A percentile compares a stretch with the other conserved stretches of the same genome.
Evolutionary conservation across 805 yeast genomes (phyloP).

Genomic region (Ogataea pini): DNA sequence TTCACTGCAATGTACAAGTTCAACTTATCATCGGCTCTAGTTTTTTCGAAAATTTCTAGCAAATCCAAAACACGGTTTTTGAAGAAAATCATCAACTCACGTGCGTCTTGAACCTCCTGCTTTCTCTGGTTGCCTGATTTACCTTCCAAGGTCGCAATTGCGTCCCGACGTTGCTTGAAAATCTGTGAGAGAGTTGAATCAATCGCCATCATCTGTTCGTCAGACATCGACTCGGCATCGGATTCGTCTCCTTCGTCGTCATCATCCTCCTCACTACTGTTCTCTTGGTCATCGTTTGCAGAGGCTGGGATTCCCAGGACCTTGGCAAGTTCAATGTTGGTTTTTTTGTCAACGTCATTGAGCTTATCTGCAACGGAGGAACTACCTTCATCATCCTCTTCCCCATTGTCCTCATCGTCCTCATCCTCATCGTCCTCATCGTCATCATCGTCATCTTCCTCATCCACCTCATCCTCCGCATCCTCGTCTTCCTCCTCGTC

Average conservation of each 20-base stretch:
- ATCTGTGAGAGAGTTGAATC: constrained; percentile 82
- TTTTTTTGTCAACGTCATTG: constrained; percentile 41
- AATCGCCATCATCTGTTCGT: constrained; percentile 93
- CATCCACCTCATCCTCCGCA: constrained; percentile 47
- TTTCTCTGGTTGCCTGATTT: constrained; percentile 67
- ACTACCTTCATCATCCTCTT: constrained; percentile 4
- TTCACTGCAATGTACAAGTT: constrained; percentile 52
- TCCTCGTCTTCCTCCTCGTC: constrained; percentile 39
- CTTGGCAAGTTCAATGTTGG: constrained; percentile 65
- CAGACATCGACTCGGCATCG: constrained; percentile 86
- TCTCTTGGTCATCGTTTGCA: constrained; percentile 23
- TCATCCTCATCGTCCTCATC: constrained; percentile 22
- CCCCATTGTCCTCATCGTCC: constrained; percentile 9
- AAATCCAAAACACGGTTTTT: constrained; percentile 79
- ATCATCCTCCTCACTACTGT: constrained; percentile 34
- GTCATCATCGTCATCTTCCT: constrained; percentile 33
- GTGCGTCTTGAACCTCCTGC: constrained; percentile 73
- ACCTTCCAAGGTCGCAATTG: constrained; percentile 47
- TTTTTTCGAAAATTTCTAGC: constrained; percentile 59
- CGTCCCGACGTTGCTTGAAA: constrained; percentile 78
- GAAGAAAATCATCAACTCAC: constrained; percentile 74
- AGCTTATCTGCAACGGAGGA: constrained; percentile 10
- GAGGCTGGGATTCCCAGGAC: constrained; percentile 70
- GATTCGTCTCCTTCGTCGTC: constrained; percentile 49
- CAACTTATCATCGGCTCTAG: constrained; percentile 42